Conservation (phyloP, 1,284 basidiomycete genomes). For the Cystobasidium slooffiae region DNA sequence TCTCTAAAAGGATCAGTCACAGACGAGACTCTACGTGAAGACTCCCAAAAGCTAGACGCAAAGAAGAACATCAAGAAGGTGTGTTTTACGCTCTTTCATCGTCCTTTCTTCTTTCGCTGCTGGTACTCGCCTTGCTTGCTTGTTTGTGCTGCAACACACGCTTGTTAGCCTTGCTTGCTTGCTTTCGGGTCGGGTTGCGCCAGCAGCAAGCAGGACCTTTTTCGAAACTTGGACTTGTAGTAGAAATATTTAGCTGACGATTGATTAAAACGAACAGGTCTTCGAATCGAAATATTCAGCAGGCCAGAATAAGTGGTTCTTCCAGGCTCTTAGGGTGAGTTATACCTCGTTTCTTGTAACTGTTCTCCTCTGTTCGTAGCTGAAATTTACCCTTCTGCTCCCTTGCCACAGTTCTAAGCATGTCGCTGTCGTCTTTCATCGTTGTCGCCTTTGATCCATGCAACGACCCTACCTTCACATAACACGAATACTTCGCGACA, state of each 20-base stretch:
- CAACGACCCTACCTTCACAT: constrained; percentile 6
- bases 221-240: not conserved
- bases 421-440: constrained; percentile 3
- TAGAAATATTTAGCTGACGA: not conserved
- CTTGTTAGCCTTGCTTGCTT: too few relatives aligned
- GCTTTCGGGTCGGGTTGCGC: too few relatives aligned
- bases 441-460: constrained; percentile 10
- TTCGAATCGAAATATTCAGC: constrained; percentile 87
- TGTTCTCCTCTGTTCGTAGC: constrained; percentile 46
- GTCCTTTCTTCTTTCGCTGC: too few relatives aligned
- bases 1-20: constrained; percentile 81
- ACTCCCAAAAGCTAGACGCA: constrained; percentile 80
- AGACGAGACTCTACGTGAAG: constrained; percentile 92
- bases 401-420: constrained; percentile 43
- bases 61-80: constrained; percentile 94
- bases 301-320: constrained; percentile 97
- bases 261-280: constrained; percentile 53
- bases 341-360: not conserved
- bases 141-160: too few relatives aligned
- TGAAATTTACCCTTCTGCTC: constrained; percentile 67
- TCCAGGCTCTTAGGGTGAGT: constrained; percentile 65
- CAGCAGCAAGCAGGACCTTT: not conserved
- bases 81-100: not conserved
- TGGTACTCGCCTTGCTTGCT: too few relatives aligned
- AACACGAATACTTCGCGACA: too few relatives aligned